phyloP scores from a whole-genome alignment of 2,329 filamentous ascomycete genomes.

The Pseudopithomyces maydicus region DNA sequence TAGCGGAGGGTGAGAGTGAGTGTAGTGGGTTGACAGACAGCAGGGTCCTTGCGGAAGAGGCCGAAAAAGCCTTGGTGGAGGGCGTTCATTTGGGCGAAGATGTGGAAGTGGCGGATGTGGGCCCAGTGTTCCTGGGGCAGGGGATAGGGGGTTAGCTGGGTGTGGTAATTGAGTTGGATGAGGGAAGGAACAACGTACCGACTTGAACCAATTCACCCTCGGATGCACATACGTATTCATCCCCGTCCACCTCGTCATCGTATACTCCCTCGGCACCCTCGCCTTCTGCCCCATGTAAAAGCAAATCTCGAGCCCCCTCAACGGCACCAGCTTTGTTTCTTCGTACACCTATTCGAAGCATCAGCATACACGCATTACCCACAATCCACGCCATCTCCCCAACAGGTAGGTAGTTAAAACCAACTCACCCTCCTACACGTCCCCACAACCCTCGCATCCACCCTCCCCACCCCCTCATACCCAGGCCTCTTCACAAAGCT shows the following conservation, averaged over 20 bases:
- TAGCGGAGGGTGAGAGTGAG: constrained; percentile 56
- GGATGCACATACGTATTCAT: not conserved
- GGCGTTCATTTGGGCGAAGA: constrained; percentile 11
- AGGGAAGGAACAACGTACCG: not conserved
- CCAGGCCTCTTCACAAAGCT: constrained; percentile 14
- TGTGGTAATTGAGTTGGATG: not conserved
- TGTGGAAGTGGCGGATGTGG: not conserved
- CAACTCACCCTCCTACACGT: constrained; percentile 43
- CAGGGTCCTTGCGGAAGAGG: constrained; percentile 9
- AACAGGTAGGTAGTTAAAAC: not conserved
- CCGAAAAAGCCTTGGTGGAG: not conserved
- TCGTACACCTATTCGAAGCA: not conserved
- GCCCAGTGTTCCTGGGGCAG: not conserved
- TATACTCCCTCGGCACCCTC: not conserved
- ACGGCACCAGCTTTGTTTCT: constrained; percentile 3
- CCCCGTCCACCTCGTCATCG: not conserved
- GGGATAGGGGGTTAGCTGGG: not conserved
- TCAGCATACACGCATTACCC: not conserved
- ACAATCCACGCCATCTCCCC: not conserved
- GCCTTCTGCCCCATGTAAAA: not conserved
- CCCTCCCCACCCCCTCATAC: constrained; percentile 28
- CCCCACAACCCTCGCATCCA: constrained; percentile 34
- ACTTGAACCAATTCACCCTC: constrained; percentile 1
- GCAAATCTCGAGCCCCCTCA: constrained; percentile 1
- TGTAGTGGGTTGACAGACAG: constrained; percentile 39